phyloP scores from a whole-genome alignment of 768 basidiomycete species.

The Sarcodon aspratus region DNA sequence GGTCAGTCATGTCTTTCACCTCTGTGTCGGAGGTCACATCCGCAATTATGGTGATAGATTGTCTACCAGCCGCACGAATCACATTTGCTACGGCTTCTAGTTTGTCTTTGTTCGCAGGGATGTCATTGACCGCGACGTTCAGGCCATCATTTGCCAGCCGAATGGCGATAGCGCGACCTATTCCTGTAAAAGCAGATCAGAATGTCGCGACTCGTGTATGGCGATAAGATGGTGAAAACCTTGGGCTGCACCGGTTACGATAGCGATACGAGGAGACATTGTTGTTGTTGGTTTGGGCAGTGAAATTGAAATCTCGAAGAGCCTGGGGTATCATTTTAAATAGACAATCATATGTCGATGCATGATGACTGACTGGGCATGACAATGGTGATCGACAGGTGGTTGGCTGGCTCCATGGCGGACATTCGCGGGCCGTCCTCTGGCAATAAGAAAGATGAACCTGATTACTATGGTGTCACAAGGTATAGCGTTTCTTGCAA shows the following conservation, averaged over 20 bases:
- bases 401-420: too few species aligned
- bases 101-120: conserved; percentile 5
- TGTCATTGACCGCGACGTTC: conserved; percentile 20
- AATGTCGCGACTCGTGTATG: too few species aligned
- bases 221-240: conserved; percentile 4
- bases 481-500: too few species aligned
- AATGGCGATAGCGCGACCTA: conserved; percentile 20
- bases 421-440: too few species aligned
- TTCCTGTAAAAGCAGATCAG: background rate
- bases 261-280: conserved; percentile 2
- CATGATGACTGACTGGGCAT: too few species aligned
- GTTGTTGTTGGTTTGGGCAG: too few species aligned
- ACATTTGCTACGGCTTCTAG: conserved; percentile 15
- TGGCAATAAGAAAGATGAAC: too few species aligned
- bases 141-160: conserved; percentile 21
- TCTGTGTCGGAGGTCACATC: conserved; percentile 19
- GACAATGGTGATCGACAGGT: too few species aligned
- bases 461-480: too few species aligned
- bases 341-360: too few species aligned
- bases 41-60: conserved; percentile 8
- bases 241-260: conserved; percentile 22
- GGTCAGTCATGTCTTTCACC: conserved; percentile 16
- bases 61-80: conserved; percentile 13
- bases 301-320: too few species aligned
- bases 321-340: too few species aligned